A percentile compares a stretch with the other conserved stretches of the same genome.
These are phyloP conservation scores for Aspergillus ochraceoroseus DNA, from an alignment of 2,329 filamentous ascomycete genomes.

Conservation along the genomic window DNA sequence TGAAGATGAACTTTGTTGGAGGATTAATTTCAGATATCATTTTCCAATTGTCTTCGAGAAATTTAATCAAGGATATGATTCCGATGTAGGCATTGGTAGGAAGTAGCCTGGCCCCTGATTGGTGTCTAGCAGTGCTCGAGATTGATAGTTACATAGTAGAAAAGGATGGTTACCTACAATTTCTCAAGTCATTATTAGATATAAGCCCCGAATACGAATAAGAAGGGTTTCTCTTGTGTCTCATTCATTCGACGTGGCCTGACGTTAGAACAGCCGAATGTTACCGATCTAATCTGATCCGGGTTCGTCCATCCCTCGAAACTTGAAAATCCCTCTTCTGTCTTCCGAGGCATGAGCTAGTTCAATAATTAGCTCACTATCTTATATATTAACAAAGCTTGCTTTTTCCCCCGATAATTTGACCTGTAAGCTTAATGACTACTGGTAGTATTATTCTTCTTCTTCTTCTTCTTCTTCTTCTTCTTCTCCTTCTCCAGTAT, in stretches of 20 bases:
- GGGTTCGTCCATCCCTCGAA: slow-evolving; percentile 10
- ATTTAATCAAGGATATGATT: too few species aligned
- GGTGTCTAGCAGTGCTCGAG: too few species aligned
- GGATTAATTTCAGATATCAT: not conserved
- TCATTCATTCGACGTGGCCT: slow-evolving; percentile 5
- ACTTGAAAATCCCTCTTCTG: slow-evolving; percentile 5
- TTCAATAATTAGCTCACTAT: not conserved
- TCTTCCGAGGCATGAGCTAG: too few species aligned
- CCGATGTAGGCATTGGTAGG: too few species aligned
- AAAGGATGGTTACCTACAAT: too few species aligned
- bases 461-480: too few species aligned
- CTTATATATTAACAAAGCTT: not conserved
- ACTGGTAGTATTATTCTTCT: too few species aligned
- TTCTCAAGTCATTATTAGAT: not conserved
- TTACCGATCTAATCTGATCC: slow-evolving; percentile 28
- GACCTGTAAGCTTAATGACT: not conserved
- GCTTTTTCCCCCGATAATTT: slow-evolving; percentile 1
- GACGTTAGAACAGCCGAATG: slow-evolving; percentile 6
- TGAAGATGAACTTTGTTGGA: not conserved
- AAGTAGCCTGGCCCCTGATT: too few species aligned
- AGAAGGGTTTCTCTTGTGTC: not conserved
- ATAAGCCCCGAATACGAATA: not conserved
- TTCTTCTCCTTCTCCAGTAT: too few species aligned
- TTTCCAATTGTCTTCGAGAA: too few species aligned
- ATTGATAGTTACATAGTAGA: too few species aligned